These are phyloP conservation scores for Stemphylium vesicarium DNA, from an alignment of 2,329 filamentous ascomycete species.

Conservation along the genomic window DNA sequence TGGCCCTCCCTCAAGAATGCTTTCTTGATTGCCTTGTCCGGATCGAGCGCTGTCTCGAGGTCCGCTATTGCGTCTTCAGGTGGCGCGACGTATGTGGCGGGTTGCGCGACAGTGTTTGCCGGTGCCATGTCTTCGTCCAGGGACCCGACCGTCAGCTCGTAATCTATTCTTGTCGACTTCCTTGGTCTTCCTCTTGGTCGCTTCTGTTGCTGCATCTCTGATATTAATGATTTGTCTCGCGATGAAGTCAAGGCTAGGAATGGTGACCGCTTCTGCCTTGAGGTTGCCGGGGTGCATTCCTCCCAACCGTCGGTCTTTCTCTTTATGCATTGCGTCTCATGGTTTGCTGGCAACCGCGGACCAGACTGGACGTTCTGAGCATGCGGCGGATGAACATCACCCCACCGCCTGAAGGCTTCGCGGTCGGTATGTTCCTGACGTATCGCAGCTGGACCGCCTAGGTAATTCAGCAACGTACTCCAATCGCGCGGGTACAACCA, in stretches of 20 bases:
- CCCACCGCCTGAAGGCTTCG: constrained; percentile 15
- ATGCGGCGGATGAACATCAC: not conserved
- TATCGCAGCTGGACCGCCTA: constrained; percentile 16
- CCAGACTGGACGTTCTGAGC: not conserved
- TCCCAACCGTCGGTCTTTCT: not conserved
- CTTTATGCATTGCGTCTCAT: not conserved
- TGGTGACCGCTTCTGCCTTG: not conserved
- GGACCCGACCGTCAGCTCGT: not conserved
- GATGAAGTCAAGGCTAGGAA: not conserved
- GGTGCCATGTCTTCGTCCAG: not conserved
- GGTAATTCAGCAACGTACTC: constrained; percentile 11
- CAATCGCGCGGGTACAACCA: constrained; percentile 33
- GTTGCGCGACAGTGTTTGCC: not conserved
- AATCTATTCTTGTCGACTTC: not conserved
- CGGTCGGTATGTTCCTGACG: constrained; percentile 18
- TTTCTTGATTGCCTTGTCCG: not conserved
- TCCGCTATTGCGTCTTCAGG: not conserved
- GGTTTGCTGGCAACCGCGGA: not conserved
- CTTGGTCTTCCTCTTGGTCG: not conserved
- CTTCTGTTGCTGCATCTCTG: not conserved
- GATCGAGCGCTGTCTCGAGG: not conserved
- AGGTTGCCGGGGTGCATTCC: not conserved
- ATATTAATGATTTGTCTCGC: too few species aligned
- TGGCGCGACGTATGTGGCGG: constrained; percentile 13
- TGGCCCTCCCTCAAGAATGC: constrained; percentile 8